Conservation (phyloP, 2,329 filamentous ascomycete species). For the Alternaria sp. region DNA sequence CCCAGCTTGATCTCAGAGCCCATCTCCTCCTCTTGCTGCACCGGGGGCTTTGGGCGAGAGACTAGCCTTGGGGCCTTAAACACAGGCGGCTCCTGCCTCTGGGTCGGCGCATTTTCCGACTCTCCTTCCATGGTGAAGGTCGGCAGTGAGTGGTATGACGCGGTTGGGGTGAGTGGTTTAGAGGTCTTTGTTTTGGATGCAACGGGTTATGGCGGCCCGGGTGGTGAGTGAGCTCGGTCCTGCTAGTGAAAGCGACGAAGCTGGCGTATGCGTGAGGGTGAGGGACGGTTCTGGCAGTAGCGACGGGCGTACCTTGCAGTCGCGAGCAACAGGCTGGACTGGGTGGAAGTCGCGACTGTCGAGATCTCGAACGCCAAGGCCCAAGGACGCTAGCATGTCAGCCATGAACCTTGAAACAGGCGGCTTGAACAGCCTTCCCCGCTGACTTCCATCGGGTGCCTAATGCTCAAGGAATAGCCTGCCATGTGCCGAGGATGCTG, state of each 20-base stretch:
- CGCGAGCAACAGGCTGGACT: not conserved
- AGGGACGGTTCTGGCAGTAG: not conserved
- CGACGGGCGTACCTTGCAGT: not conserved
- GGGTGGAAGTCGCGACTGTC: slow-evolving; percentile 1
- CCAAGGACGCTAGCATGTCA: slow-evolving; percentile 1
- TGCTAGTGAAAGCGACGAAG: slow-evolving; percentile 9
- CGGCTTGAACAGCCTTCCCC: slow-evolving; percentile 12
- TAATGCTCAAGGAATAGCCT: slow-evolving; percentile 7
- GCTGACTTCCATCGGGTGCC: slow-evolving; percentile 1
- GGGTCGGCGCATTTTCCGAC: slow-evolving; percentile 24
- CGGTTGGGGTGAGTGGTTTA: not conserved
- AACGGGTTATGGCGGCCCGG: not conserved
- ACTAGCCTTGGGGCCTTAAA: slow-evolving; percentile 47
- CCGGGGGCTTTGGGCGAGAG: slow-evolving; percentile 65
- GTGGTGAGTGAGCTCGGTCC: not conserved
- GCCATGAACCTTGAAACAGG: slow-evolving; percentile 4
- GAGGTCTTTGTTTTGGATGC: slow-evolving; percentile 9
- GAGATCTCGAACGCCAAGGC: slow-evolving; percentile 9
- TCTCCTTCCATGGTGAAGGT: slow-evolving; percentile 44
- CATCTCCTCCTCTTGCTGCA: slow-evolving; percentile 85
- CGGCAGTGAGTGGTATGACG: not conserved
- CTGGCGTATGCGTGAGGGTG: not conserved
- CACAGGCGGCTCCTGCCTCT: slow-evolving; percentile 28
- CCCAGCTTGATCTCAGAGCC: slow-evolving; percentile 82
- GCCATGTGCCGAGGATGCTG: slow-evolving; percentile 4